Base-by-base conservation (phyloP, 2,329 filamentous ascomycete species). In the Beauveria australis region DNA sequence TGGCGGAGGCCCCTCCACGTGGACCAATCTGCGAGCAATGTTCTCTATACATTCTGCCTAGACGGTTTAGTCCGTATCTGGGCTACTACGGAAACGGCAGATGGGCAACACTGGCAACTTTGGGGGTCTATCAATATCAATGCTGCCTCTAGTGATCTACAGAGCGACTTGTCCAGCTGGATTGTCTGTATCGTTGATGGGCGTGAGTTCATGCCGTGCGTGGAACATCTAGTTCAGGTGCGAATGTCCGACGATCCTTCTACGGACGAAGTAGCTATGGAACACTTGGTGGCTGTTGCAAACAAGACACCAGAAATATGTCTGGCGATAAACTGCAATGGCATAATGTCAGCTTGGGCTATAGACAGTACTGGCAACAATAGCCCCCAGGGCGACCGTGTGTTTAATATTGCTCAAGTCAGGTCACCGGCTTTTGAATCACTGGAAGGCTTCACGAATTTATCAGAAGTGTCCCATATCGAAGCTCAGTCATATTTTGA, bases 341-440 rank as follows among this genome's bases (percentile, higher is more conserved):
- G 93, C 1, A 86, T 87, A 65, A 91, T 97, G 88, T 92, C 90
- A 46, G 91, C 91, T 0, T 97, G 93, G 90, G 93, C 91, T 0
- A 76, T 99, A 60, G 92, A 97, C 71, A 92, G 93, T 68, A 83
- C 96, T 22, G 88, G 89, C 41, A 86, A 84, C 67, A 91, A 87
- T 68, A 78, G 80, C 37, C 84, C 83, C 65, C 84, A 83, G 62
- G 79, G 82, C 4, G 80, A 85, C 30, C 85, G 87, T 63, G 83
- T 93, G n/a, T 95, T 94, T 76, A 94, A 91, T 69, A 87, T 97
- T 66, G 86, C 91, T 1, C 89, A 95, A 68, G 83, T 92, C 28
- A 84, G 89, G 67, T 81, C 81, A 1, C 69, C 75, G 19, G 75
- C 81, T 59, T 76, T 86, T 43, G 76, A 79, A 43, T 78, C 79